These are phyloP conservation scores for Fusarium graminum DNA, from an alignment of 2,329 filamentous ascomycete genomes.

Conservation along the genomic window DNA sequence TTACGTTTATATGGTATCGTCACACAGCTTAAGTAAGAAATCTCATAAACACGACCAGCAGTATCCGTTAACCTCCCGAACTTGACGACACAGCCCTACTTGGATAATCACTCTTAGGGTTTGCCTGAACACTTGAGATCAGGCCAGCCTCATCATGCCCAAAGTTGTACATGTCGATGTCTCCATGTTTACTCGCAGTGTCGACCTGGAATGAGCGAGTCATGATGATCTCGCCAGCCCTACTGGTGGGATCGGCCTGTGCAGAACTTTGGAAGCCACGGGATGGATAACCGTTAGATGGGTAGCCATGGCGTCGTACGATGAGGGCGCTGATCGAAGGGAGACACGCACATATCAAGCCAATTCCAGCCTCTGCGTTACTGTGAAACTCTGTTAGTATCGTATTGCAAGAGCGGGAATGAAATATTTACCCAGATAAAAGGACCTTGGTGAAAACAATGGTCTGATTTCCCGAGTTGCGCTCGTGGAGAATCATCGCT, in stretches of 20 bases:
- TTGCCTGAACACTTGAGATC: conserved; percentile 30
- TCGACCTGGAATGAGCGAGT: conserved; percentile 50
- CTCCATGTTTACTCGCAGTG: conserved; percentile 28
- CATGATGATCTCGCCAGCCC: conserved; percentile 49
- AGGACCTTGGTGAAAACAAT: conserved; percentile 40
- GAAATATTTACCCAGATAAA: conserved; percentile 27
- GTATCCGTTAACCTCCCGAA: not conserved
- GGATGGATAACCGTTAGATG: conserved; percentile 43
- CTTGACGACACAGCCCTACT: conserved; percentile 27
- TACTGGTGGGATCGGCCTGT: conserved; percentile 7
- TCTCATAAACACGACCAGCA: not conserved
- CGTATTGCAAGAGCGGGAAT: rapidly evolving
- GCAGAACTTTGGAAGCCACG: conserved; percentile 38
- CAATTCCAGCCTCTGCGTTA: conserved; percentile 40
- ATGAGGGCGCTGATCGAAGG: conserved; percentile 40
- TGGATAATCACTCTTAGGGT: conserved; percentile 27
- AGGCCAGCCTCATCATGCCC: conserved; percentile 46
- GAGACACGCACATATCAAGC: conserved; percentile 38
- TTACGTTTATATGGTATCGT: not conserved
- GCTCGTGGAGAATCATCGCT: conserved; percentile 30
- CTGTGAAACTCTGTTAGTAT: not conserved
- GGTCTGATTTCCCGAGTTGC: conserved; percentile 31
- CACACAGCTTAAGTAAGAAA: not conserved
- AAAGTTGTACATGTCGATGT: conserved; percentile 25
- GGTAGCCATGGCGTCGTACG: conserved; percentile 37